Evolutionary conservation across 2,329 filamentous ascomycete species (phyloP).

Genomic region (Epichloe elymi): DNA sequence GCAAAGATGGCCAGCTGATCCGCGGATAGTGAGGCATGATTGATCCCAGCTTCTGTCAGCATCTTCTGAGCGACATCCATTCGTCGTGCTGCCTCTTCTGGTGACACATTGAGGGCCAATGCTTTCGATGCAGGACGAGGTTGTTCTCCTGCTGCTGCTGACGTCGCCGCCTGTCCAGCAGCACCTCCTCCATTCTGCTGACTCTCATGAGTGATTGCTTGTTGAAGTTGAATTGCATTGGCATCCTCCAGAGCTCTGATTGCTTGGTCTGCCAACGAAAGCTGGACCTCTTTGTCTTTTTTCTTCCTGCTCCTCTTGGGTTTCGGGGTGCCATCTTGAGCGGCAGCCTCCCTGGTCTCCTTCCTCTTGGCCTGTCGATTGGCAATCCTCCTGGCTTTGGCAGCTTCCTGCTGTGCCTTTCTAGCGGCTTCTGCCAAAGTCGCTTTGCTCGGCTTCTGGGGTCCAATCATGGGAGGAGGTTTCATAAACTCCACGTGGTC

Average conservation of each 20-base stretch:
- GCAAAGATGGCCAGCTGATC: conserved; percentile 48
- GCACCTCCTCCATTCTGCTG: background rate
- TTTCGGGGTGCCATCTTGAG: conserved; percentile 8
- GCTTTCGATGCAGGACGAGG: conserved; percentile 6
- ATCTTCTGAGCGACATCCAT: conserved; percentile 34
- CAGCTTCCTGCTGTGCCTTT: conserved; percentile 15
- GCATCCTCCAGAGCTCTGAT: conserved; percentile 3
- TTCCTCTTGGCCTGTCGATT: conserved; percentile 14
- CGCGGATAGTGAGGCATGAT: conserved; percentile 35
- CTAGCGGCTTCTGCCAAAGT: conserved; percentile 2
- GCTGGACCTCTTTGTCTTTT: conserved; percentile 9
- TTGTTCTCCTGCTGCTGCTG: conserved; percentile 2
- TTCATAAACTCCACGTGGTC: conserved; percentile 34
- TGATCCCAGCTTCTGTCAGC: conserved; percentile 33
- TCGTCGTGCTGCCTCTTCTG: conserved; percentile 36
- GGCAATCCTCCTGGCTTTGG: conserved; percentile 12
- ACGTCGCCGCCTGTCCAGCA: background rate
- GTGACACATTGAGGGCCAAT: conserved; percentile 22
- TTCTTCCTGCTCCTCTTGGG: conserved; percentile 15
- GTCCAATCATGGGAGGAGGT: conserved; percentile 26
- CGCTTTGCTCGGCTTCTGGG: conserved; percentile 11
- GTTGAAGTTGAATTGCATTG: conserved; percentile 2
- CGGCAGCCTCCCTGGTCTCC: conserved; percentile 10
- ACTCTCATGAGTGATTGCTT: background rate
- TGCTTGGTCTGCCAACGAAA: conserved; percentile 5